Base-by-base conservation (phyloP, 371 early-diverging fungal genomes). In the Saksenaea oblongispora region DNA sequence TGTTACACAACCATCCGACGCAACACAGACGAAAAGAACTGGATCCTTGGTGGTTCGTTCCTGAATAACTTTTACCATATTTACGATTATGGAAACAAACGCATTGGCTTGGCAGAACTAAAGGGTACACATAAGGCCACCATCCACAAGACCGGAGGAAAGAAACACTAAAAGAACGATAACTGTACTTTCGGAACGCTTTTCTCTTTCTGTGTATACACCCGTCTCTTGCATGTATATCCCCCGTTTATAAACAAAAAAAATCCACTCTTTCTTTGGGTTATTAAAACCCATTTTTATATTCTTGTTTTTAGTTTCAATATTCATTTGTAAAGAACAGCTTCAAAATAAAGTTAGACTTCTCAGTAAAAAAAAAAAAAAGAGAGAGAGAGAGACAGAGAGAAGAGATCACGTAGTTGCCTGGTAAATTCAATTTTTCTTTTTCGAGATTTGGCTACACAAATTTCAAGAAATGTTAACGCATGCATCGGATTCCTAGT, bases 31-130 rank as follows among this genome's bases (percentile, higher is more conserved):
- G 73, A 71, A 1, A 76, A 70, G 59, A 58, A 74, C 34, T 80
- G 81, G 81, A 61, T 58, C 35, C 70, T 80, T 44, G 81, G 81
- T n/a, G 71, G 71, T 39, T 63, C 78, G 7, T 80, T 80, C 62
- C 59, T 76, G 31, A 74, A 80, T 54, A 72, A 69, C 61, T 79
- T 79, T 59, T 78, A 78, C 44, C 75, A 75, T 44, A 71, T 78
- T 18, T 78, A 71, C 36, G 69, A 68, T 39, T 35, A 42, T n/a
- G 72, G 72, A 22, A 71, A 74, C 31, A 59, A 54, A 24, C 76
- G 74, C 42, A 55, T 74, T 34, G 81, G 81, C 44, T 63, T 80
- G 26, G 80, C 78, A 24, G 68, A 70, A 34, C 73, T 75, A 18
- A 77, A 75, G 59, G 67, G 63, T 22, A 58, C 64, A n/a, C 64